A percentile compares a stretch with the other conserved stretches of the same genome.
Evolutionary conservation across 2,329 filamentous ascomycete genomes (phyloP).

Genomic region (Aspergillus brunneoviolaceus): DNA sequence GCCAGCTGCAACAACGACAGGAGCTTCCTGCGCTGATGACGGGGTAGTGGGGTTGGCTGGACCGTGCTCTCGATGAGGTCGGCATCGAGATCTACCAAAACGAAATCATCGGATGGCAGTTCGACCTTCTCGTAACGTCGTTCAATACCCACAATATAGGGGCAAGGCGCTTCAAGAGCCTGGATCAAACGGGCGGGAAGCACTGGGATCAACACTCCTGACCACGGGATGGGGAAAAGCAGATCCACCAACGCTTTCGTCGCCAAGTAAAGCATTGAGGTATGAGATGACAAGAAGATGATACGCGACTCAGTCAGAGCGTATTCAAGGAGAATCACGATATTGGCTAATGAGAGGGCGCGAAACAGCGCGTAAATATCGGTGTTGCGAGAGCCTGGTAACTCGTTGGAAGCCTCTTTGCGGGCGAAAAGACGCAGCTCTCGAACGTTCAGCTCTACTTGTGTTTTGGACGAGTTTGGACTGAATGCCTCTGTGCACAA

Average conservation of each 20-base stretch:
- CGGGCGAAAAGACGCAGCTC: conserved; percentile 89
- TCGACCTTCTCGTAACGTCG: conserved; percentile 66
- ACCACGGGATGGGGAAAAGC: conserved; percentile 88
- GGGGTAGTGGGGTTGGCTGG: conserved; percentile 74
- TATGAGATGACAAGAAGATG: conserved; percentile 92
- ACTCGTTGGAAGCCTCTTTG: conserved; percentile 88
- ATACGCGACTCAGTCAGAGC: conserved; percentile 90
- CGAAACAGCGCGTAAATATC: conserved; percentile 93
- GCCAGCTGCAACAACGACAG: conserved; percentile 83
- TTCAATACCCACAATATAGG: conserved; percentile 96
- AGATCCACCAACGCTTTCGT: conserved; percentile 83
- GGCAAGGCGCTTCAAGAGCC: conserved; percentile 89
- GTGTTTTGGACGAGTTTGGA: conserved; percentile 88
- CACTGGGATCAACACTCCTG: conserved; percentile 89
- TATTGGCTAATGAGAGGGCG: conserved; percentile 84
- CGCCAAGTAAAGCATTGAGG: conserved; percentile 91
- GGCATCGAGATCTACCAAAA: conserved; percentile 88
- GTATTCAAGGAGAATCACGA: conserved; percentile 90
- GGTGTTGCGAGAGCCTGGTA: conserved; percentile 85
- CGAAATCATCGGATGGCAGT: conserved; percentile 91
- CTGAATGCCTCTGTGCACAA: conserved; percentile 92
- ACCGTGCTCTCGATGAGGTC: conserved; percentile 84
- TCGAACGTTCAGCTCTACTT: conserved; percentile 86
- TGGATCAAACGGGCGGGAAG: conserved; percentile 84
- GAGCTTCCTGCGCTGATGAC: conserved; percentile 87